Evolutionary conservation across 2,329 filamentous ascomycete species (phyloP).

Genomic region (Fusarium austroafricanum): DNA sequence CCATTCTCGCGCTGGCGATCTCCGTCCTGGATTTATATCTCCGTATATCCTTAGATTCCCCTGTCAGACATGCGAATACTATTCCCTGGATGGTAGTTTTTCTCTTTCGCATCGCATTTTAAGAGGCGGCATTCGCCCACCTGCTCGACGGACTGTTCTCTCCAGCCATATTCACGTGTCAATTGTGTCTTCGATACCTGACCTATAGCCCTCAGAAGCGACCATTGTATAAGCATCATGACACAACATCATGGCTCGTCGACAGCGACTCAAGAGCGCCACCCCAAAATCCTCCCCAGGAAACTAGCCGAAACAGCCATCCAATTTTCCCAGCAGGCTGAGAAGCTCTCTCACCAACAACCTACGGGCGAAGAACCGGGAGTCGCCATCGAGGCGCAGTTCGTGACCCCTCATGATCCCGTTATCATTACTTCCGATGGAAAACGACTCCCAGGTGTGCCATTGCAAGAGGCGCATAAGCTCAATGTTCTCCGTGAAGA

Average conservation of each 20-base stretch:
- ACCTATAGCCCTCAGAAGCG: not conserved
- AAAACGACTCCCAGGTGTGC: slow-evolving; percentile 74
- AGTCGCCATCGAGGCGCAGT: slow-evolving; percentile 72
- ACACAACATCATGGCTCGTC: slow-evolving; percentile 19
- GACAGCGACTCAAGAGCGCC: slow-evolving; percentile 12
- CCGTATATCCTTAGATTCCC: not conserved
- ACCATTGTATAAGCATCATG: slow-evolving; percentile 18
- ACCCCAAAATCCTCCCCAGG: slow-evolving; percentile 34
- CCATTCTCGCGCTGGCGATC: slow-evolving; percentile 8
- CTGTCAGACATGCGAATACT: slow-evolving; percentile 25
- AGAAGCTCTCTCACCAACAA: slow-evolving; percentile 63
- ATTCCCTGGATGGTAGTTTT: slow-evolving; percentile 12
- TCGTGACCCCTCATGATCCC: slow-evolving; percentile 76
- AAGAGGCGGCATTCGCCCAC: not conserved
- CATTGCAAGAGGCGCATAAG: slow-evolving; percentile 75
- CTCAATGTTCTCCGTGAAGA: slow-evolving; percentile 72
- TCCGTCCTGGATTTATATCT: slow-evolving; percentile 6
- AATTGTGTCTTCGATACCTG: not conserved
- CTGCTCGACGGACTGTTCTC: not conserved
- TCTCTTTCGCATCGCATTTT: not conserved
- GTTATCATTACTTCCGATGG: slow-evolving; percentile 77
- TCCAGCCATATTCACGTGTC: not conserved
- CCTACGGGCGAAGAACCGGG: slow-evolving; percentile 46
- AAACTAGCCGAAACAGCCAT: slow-evolving; percentile 57
- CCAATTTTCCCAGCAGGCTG: slow-evolving; percentile 71